These are phyloP conservation scores for Cucumis hystrix DNA, from an alignment of 306 rosid genomes.

Conservation along the genomic window DNA sequence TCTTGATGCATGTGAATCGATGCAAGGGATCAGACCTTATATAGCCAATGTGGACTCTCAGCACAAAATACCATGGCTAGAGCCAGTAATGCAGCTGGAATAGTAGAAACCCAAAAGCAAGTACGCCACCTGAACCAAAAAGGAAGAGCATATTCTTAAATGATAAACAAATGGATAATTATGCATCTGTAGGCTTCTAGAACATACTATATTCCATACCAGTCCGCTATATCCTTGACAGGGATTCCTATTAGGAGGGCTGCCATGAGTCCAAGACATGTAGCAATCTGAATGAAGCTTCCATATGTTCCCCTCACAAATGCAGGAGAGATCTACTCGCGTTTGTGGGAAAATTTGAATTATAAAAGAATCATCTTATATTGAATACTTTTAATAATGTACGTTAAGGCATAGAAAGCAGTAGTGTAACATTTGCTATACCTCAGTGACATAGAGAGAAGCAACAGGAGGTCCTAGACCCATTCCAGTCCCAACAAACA, in stretches of 20 bases:
- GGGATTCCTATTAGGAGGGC: conserved; percentile 91
- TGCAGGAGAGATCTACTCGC: conserved; percentile 73
- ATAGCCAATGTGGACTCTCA: conserved; percentile 91
- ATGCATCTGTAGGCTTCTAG: conserved; percentile 3
- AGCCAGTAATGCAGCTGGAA: conserved; percentile 74
- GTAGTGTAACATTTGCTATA: conserved; percentile 12
- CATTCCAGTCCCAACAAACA: conserved; percentile 92
- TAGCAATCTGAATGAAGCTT: conserved; percentile 85
- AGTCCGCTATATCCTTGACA: conserved; percentile 63
- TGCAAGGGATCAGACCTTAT: conserved; percentile 36
- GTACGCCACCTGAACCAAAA: conserved; percentile 80
- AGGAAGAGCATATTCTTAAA: conserved; percentile 12
- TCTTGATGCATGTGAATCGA: too few species aligned
- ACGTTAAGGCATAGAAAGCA: background rate
- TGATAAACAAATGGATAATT: conserved; percentile 6
- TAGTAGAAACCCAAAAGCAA: conserved; percentile 75
- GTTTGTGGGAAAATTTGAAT: conserved; percentile 9
- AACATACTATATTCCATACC: conserved; percentile 34
- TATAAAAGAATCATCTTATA: background rate
- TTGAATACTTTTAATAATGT: background rate
- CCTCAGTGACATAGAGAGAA: conserved; percentile 85
- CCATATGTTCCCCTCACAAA: conserved; percentile 92
- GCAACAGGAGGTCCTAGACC: conserved; percentile 87
- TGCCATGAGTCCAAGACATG: conserved; percentile 86
- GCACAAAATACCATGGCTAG: conserved; percentile 71